phyloP scores from a whole-genome alignment of 192 early-diverging fungal species.

The Allomyces macrogynus region DNA sequence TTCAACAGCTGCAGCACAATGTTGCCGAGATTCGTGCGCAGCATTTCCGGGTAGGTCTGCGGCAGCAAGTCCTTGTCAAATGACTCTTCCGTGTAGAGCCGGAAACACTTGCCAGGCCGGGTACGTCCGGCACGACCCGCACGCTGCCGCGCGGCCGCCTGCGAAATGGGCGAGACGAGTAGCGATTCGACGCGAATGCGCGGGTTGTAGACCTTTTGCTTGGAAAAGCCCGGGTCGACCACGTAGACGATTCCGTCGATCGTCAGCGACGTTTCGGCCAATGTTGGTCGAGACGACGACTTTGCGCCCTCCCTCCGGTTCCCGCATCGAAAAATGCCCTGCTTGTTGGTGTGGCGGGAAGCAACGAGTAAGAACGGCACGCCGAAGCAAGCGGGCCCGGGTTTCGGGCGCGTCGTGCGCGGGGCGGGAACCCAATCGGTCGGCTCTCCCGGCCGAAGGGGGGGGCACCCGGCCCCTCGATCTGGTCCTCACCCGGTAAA shows the following conservation, averaged over 20 bases:
- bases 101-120: slow-evolving; percentile 87
- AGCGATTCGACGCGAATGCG: slow-evolving; percentile 89
- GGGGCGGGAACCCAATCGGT: slow-evolving; percentile 37
- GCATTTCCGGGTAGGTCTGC: slow-evolving; percentile 96
- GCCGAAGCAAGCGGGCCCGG: slow-evolving; percentile 63
- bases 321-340: slow-evolving; percentile 82
- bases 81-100: slow-evolving; percentile 95
- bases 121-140: slow-evolving; percentile 97
- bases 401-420: slow-evolving; percentile 11
- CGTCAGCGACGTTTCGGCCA: slow-evolving; percentile 92
- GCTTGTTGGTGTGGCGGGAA: slow-evolving; percentile 83
- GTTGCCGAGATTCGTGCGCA: slow-evolving; percentile 83
- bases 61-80: slow-evolving; percentile 84
- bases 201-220: slow-evolving; percentile 98
- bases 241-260: slow-evolving; percentile 99
- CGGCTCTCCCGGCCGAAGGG: slow-evolving; percentile 55
- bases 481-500: slow-evolving; percentile 96
- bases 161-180: slow-evolving; percentile 82
- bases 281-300: slow-evolving; percentile 92
- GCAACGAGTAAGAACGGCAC: slow-evolving; percentile 77
- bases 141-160: slow-evolving; percentile 88
- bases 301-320: slow-evolving; percentile 84
- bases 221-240: slow-evolving; percentile 96
- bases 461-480: slow-evolving; percentile 68
- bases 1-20: slow-evolving; percentile 95